Percentiles rank a stretch among this genome's conserved stretches.
Evolutionary conservation across 2,329 filamentous ascomycete genomes (phyloP).

Genomic region (Pseudohalonectria lignicola): DNA sequence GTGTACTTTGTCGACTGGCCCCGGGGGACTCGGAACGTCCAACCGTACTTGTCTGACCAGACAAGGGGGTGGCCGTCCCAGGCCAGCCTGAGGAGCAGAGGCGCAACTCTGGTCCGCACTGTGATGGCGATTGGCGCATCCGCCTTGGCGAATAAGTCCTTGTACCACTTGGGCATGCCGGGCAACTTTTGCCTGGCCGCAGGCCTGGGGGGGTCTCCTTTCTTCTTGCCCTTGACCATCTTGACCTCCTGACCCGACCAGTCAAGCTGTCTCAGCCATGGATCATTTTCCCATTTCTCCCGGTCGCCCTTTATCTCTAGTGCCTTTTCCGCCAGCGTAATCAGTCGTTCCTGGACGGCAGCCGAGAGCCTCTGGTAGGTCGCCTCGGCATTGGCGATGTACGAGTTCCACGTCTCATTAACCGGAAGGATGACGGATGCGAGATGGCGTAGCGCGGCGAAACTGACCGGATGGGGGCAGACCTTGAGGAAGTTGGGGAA

Average conservation of each 20-base stretch:
- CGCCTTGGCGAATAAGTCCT: slow-evolving; percentile 67
- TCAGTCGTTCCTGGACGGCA: slow-evolving; percentile 66
- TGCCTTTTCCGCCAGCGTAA: slow-evolving; percentile 66
- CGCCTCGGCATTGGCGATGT: slow-evolving; percentile 72
- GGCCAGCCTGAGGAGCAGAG: slow-evolving; percentile 68
- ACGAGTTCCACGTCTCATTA: slow-evolving; percentile 76
- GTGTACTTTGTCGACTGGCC: slow-evolving; percentile 53
- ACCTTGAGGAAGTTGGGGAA: slow-evolving; percentile 82
- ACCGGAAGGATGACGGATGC: slow-evolving; percentile 88
- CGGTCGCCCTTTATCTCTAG: slow-evolving; percentile 60
- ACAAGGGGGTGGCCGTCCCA: slow-evolving; percentile 87
- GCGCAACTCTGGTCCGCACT: slow-evolving; percentile 79
- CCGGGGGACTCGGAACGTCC: slow-evolving; percentile 73
- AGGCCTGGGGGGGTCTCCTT: slow-evolving; percentile 65
- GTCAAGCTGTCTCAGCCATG: slow-evolving; percentile 88
- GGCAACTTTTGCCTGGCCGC: slow-evolving; percentile 83
- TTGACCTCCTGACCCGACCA: slow-evolving; percentile 90
- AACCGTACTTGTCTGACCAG: slow-evolving; percentile 89
- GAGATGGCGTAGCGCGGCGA: slow-evolving; percentile 86
- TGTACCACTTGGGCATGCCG: slow-evolving; percentile 94
- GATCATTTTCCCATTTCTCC: slow-evolving; percentile 64
- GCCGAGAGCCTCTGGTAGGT: slow-evolving; percentile 70
- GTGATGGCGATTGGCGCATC: slow-evolving; percentile 63
- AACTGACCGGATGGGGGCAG: slow-evolving; percentile 95
- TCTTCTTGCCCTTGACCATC: slow-evolving; percentile 87